phyloP scores from a whole-genome alignment of 768 basidiomycete species.

The Suillus ampliporus region DNA sequence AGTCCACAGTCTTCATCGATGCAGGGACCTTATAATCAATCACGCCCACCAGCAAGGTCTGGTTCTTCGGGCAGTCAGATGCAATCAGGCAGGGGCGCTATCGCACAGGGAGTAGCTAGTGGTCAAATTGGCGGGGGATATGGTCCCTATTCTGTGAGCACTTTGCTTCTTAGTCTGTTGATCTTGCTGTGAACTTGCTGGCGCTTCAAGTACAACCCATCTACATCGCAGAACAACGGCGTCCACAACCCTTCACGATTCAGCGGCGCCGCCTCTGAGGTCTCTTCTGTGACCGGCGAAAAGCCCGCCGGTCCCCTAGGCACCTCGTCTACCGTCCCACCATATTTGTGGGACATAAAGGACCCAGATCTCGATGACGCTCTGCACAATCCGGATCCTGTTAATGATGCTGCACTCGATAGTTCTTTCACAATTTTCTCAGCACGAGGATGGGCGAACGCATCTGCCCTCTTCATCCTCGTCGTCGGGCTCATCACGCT shows the following conservation, averaged over 20 bases:
- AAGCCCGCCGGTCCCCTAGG: slow-evolving; percentile 34
- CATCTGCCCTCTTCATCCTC: slow-evolving; percentile 72
- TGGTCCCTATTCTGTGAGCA: slow-evolving; percentile 85
- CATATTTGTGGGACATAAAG: slow-evolving; percentile 76
- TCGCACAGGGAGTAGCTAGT: slow-evolving; percentile 79
- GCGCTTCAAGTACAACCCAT: slow-evolving; percentile 59
- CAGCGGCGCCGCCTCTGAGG: slow-evolving; percentile 58
- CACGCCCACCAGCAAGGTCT: slow-evolving; percentile 33
- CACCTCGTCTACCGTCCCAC: slow-evolving; percentile 67
- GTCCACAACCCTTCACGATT: slow-evolving; percentile 59
- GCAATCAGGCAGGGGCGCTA: slow-evolving; percentile 54
- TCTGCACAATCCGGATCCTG: slow-evolving; percentile 86
- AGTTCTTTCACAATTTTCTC: slow-evolving; percentile 77
- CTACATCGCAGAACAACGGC: slow-evolving; percentile 44
- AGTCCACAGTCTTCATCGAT: slow-evolving; percentile 52
- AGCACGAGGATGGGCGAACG: slow-evolving; percentile 82
- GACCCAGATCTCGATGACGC: slow-evolving; percentile 91
- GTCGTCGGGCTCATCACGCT: slow-evolving; percentile 72
- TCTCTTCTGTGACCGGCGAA: slow-evolving; percentile 44
- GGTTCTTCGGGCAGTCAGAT: slow-evolving; percentile 33
- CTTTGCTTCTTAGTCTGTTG: slow-evolving; percentile 5
- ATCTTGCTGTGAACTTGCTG: slow-evolving; percentile 11
- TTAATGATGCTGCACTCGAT: slow-evolving; percentile 65
- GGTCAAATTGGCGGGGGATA: slow-evolving; percentile 81
- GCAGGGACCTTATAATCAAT: slow-evolving; percentile 27